Evolutionary conservation across 225 moss, liverwort and hornwort species (phyloP), one percentile per base, ranked within the genome.

Genomic region (Antitrichia curtipendula): DNA sequence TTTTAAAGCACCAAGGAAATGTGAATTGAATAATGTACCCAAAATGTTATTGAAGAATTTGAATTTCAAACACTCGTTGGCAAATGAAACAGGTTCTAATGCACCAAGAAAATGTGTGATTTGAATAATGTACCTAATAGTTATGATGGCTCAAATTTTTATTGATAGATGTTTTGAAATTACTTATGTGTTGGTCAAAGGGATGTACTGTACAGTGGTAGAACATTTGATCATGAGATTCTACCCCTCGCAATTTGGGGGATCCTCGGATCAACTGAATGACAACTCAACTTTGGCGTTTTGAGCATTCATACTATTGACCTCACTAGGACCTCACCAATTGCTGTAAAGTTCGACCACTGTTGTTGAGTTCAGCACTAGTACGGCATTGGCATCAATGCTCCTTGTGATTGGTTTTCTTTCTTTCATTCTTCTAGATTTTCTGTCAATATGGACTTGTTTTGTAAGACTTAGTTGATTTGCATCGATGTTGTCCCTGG

Each of bases 401-500:
- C 5, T 83, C 23, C 22, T 68, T 54, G 14, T 22, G 10, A 40
- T 1, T 0, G 0, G 32, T 10, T 66, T 68, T 54, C 22, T 7
- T 54, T 40, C 38, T 66, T 69, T 20, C 31, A 2, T 68, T 83
- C 22, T 40, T 68, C 2, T 22, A 56, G 3, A 56, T 83, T 63
- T 13, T 54, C 0, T 41, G 1, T 31, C 32, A 54, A 56, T 54
- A 31, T 54, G 40, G 14, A 53, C 15, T 14, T 54, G 4, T 54
- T 65, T 8, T 29, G 4, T 5, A 54, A 53, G 29, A 40, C 7
- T 22, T 54, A 13, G 10, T 68, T 69, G 28, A 14, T 83, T 83
- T 83, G 80, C 45, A 22, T 60, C 0, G 0, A 78, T 19, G 18
- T 20, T 41, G 18, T 18, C 20, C 6, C 0, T 0, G 2, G 6